phyloP scores from a whole-genome alignment of 1,284 basidiomycete species.

The Golubevia pallescens region DNA sequence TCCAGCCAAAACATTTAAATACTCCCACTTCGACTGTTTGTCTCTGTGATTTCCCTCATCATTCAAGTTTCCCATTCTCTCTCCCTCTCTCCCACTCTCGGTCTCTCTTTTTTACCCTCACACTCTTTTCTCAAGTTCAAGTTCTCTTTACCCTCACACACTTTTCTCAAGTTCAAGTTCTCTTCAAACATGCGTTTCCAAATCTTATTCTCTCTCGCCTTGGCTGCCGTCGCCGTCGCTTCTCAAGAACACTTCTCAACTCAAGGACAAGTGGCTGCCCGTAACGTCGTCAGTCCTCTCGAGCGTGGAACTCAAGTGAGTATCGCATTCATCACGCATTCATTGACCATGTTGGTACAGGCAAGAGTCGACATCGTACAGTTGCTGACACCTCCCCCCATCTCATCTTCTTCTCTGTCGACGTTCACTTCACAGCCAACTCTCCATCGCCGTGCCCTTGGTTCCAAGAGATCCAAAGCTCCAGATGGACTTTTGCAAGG shows the following conservation, averaged over 20 bases:
- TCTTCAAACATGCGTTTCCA: neutral
- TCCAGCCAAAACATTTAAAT: no score
- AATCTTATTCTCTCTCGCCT: neutral
- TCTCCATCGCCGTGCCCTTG: neutral
- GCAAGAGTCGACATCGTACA: neutral
- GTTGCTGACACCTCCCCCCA: neutral
- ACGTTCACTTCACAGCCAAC: neutral
- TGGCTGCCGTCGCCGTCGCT: neutral
- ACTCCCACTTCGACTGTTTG: no score
- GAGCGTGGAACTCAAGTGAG: neutral
- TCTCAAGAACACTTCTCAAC: neutral
- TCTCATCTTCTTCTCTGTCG: neutral
- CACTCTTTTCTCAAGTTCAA: no score
- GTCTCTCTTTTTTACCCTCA: no score
- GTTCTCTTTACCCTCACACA: no score
- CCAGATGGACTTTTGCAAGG: neutral
- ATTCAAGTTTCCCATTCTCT: no score
- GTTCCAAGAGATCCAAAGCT: neutral
- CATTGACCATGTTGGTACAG: neutral
- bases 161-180: neutral
- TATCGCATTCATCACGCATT: neutral
- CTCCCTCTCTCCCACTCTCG: no score
- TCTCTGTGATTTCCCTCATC: no score
- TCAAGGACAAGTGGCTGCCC: neutral
- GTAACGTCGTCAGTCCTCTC: neutral